These are phyloP conservation scores for Akanthomyces muscarius DNA, from an alignment of 2,329 filamentous ascomycete species.

Conservation along the genomic window DNA sequence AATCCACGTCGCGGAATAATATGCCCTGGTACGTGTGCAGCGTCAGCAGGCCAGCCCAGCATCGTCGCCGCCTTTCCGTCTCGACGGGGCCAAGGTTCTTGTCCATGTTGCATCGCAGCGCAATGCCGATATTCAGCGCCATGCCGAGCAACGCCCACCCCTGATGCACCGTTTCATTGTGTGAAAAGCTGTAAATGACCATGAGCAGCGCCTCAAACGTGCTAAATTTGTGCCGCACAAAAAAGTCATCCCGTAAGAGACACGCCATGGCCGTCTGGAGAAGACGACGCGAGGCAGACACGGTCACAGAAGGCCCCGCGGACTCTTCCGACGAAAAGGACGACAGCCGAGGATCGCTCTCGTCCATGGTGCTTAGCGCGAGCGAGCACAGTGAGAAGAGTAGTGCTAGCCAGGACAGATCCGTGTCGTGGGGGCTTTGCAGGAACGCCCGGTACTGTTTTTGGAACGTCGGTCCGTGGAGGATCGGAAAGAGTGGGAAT, in stretches of 20 bases:
- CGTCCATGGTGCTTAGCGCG: not conserved
- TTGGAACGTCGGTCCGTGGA: not conserved
- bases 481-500: constrained; percentile 20
- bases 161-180: constrained; percentile 19
- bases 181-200: constrained; percentile 16
- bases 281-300: not conserved
- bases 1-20: constrained; percentile 20
- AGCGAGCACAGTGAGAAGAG: not conserved
- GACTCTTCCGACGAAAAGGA: not conserved
- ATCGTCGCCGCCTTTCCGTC: constrained; percentile 20
- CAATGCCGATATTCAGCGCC: constrained; percentile 19
- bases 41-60: constrained; percentile 22
- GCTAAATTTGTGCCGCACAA: not conserved
- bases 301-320: not conserved
- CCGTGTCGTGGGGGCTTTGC: not conserved
- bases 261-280: not conserved
- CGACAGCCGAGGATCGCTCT: not conserved
- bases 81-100: constrained; percentile 9
- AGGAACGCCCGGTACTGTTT: not conserved
- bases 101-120: constrained; percentile 18
- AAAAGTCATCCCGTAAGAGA: not conserved
- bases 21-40: constrained; percentile 21
- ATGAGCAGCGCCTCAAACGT: constrained; percentile 3
- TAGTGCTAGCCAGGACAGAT: not conserved
- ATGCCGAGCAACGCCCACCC: constrained; percentile 22